Conservation (phyloP, 73 alveolate species). For the Paramecium octaurelia region DNA sequence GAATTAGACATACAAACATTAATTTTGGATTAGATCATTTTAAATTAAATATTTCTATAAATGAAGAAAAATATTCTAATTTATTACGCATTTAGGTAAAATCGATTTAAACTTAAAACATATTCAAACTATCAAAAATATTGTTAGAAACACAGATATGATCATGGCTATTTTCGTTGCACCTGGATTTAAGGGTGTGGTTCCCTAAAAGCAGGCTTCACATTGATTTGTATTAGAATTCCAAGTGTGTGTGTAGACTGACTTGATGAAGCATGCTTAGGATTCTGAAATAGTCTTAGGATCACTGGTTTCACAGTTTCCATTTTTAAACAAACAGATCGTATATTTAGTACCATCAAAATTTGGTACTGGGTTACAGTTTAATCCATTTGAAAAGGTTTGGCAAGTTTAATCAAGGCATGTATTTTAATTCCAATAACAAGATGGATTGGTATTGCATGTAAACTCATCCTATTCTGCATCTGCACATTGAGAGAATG, state of each 20-base stretch:
- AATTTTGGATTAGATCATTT: not conserved
- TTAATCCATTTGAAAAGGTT: not conserved
- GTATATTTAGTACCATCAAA: not conserved
- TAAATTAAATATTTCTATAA: not conserved
- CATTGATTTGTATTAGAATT: not conserved
- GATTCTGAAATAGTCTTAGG: not conserved
- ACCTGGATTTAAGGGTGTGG: not conserved
- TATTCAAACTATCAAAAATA: not conserved
- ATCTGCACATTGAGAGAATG: not conserved
- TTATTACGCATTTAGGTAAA: not conserved
- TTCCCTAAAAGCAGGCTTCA: not conserved
- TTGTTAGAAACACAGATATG: not conserved
- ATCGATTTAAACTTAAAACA: not conserved
- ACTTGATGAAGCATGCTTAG: not conserved
- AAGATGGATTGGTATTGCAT: not conserved
- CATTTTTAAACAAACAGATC: not conserved
- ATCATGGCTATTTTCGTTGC: not conserved
- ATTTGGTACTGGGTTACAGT: not conserved
- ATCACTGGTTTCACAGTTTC: not conserved
- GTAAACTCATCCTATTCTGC: not conserved
- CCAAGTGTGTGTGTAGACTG: not conserved
- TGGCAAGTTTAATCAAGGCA: not conserved
- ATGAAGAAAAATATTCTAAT: not conserved
- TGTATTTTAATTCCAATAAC: not conserved
- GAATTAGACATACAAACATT: not conserved